These are phyloP conservation scores for Suhomyces ambrosiae DNA, from an alignment of 1,139 yeast species.

Conservation along the genomic window DNA sequence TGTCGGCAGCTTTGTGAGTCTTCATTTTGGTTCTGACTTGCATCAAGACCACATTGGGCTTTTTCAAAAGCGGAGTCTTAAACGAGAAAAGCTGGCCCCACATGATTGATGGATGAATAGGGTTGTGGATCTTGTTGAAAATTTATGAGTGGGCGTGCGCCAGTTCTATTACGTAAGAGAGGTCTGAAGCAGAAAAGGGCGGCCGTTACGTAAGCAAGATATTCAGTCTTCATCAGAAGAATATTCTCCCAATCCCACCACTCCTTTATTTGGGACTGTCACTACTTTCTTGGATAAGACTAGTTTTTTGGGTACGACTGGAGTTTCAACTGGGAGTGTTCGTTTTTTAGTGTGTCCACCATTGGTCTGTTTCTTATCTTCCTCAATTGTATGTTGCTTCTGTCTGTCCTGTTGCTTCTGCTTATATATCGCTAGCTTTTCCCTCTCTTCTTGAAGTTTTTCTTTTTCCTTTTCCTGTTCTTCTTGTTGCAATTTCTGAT, in stretches of 20 bases:
- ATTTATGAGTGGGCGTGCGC: slow-evolving; percentile 7
- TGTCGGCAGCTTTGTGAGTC: slow-evolving; percentile 74
- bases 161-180: too few species aligned
- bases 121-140: slow-evolving; percentile 4
- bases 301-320: slow-evolving; percentile 2
- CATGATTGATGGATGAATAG: slow-evolving; percentile 6
- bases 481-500: slow-evolving; percentile 23
- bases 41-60: slow-evolving; percentile 22
- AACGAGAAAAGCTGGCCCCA: slow-evolving; percentile 13
- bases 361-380: not conserved
- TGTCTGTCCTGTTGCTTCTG: slow-evolving; percentile 1
- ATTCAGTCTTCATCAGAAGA: slow-evolving; percentile 7
- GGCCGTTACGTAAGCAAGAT: slow-evolving; percentile 1
- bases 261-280: not conserved
- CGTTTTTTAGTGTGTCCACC: slow-evolving; percentile 2
- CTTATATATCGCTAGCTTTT: slow-evolving; percentile 2
- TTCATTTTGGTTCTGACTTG: slow-evolving; percentile 57
- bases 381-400: not conserved
- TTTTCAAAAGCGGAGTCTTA: slow-evolving; percentile 9
- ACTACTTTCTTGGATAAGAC: slow-evolving; percentile 2
- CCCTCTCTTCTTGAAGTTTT: slow-evolving; percentile 8
- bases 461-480: slow-evolving; percentile 16
- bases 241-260: slow-evolving; percentile 6
- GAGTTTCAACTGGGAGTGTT: not conserved
- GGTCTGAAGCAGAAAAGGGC: too few species aligned